Base-by-base conservation (phyloP, 163 green algal genomes). In the Prototheca cutis region DNA sequence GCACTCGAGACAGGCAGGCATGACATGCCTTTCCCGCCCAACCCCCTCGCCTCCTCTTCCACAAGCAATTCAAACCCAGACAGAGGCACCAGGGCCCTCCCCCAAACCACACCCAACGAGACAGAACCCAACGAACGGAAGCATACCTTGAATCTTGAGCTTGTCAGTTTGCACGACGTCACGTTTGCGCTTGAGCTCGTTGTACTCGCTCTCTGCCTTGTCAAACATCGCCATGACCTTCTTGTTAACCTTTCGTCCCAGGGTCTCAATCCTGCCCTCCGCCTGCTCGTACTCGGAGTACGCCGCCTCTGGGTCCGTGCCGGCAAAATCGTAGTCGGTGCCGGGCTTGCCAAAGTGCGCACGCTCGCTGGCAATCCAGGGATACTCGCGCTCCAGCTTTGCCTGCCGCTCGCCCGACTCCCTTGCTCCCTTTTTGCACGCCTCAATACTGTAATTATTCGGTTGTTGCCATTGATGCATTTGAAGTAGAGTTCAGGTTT, bases 221-320 rank as follows among this genome's bases (percentile, higher is more conserved):
- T 97, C 84, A 71, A 95, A 93, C 84, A 93, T 93, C 30, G 73
- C 71, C 63, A 95, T 79, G 36, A 88, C 86, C 75, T 94, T 84
- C 23, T 88, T 86, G 79, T 97, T 90, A 27, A 96, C 72, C 45
- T 72, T 76, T 59, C 84, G 83, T 25, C 67, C 71, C 57, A 91
- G 73, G 40, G 65, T 66, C 58, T 83, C 68, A 4, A 85, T 60
- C 23, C 59, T 63, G 40, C 75, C 53, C 48, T 73, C 40, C 2
- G 74, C 67, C 23, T 73, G 54, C 57, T 82, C 63, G 23, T 81
- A 78, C 52, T 90, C 80, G 27, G 55, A 62, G 49, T 80, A 76
- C 36, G 74, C 63, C 48, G 72, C 65, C 15, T 71, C 39, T 4
- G 79, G 66, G 59, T 93, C 78, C 7, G 67, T 53, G 13, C 65